A percentile compares a stretch with the other conserved stretches of the same genome.
Conservation (phyloP, 768 basidiomycete species). For the Nidularia sp. region DNA sequence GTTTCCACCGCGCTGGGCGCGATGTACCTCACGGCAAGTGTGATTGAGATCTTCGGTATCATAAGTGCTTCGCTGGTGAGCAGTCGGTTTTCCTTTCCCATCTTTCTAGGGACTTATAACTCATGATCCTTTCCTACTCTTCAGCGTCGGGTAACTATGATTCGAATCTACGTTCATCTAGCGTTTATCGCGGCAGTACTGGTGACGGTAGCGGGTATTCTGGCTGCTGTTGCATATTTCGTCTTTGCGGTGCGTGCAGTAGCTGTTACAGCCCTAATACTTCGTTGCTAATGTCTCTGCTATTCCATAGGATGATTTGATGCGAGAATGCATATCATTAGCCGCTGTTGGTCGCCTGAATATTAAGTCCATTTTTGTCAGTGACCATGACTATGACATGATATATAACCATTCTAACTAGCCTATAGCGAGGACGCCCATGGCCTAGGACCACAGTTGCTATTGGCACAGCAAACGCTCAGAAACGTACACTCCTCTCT, state of each 20-base stretch:
- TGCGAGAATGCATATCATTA: constrained; percentile 29
- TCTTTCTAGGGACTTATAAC: background rate
- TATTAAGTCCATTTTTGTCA: constrained; percentile 34
- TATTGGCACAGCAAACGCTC: constrained; percentile 19
- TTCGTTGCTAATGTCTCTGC: background rate
- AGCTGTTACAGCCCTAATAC: background rate
- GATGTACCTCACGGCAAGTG: constrained; percentile 27
- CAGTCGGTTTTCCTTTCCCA: constrained; percentile 5
- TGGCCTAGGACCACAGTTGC: constrained; percentile 24
- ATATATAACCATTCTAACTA: background rate
- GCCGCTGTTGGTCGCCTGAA: constrained; percentile 24
- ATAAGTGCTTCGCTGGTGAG: constrained; percentile 21
- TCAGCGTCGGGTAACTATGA: constrained; percentile 21
- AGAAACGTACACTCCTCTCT: constrained; percentile 24
- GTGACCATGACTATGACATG: background rate
- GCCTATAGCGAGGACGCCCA: constrained; percentile 21
- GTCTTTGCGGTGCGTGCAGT: constrained; percentile 24
- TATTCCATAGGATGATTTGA: constrained; percentile 27
- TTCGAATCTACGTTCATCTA: constrained; percentile 23
- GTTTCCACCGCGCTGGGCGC: constrained; percentile 33
- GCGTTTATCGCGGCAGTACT: constrained; percentile 30
- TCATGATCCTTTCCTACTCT: background rate
- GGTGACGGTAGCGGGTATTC: constrained; percentile 28
- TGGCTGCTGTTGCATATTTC: constrained; percentile 33
- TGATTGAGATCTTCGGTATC: constrained; percentile 27